Base-by-base conservation (phyloP, 2,329 filamentous ascomycete genomes). In the Talaromyces marneffei region DNA sequence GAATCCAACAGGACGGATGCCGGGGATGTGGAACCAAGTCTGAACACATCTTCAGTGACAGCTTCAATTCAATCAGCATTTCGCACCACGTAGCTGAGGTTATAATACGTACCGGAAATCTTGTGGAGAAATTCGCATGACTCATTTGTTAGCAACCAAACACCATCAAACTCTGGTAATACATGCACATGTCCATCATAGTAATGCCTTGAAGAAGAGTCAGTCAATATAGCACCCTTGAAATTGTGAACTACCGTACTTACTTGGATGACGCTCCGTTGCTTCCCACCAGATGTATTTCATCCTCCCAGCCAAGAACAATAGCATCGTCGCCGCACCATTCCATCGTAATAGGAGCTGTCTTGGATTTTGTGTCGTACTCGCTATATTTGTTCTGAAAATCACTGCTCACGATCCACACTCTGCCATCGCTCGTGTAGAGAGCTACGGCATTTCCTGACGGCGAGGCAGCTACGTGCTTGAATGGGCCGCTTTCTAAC, bases 91-190 rank as follows among this genome's bases (percentile, higher is more conserved):
- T n/a, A 39, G 14, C 2, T 29, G 14, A 31, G 33, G 12, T 35
- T n/a, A 27, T 12, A 44, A 6, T 62, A 65, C 72, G 66, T 73
- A 77, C 82, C 79, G 0, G 93, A 90, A 0, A 99, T 92, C 70
- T 92, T 92, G 69, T 99, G 92, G n/a, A 99, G 73, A 70, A 97
- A 97, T 68, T 99, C 94, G 76, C 93, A 97, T n/a, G 90, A 87
- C 69, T 96, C 91, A 68, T 95, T 96, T 2, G 91, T 96, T 50
- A 99, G 82, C 8, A 99, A 78, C 16, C 92, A 85, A 25, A 96
- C 87, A n/a, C 94, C 94, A 71, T 99, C 94, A 64, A 84, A 82
- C 80, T 95, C 92, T 16, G 92, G 88, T 44, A 97, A 81, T 2
- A 97, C 83, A 74, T 97, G 94, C 12, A 99, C 89, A 65, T 91